Evolutionary conservation across 257 asterid species (phyloP).

Genomic region (Vinca minor): DNA sequence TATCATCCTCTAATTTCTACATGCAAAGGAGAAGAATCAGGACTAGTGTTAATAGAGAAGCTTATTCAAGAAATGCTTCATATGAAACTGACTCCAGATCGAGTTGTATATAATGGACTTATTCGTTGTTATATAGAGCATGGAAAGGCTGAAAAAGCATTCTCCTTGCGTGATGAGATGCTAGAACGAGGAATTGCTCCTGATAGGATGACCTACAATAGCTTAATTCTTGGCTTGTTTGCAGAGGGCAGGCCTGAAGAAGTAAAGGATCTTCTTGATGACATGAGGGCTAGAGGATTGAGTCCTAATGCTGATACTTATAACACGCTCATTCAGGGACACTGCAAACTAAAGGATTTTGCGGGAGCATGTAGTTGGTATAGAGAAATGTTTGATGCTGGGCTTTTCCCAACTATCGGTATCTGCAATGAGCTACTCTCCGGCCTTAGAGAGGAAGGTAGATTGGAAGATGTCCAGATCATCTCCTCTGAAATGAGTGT

Average conservation of each 20-base stretch:
- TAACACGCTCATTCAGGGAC: conserved; percentile 45
- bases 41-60: conserved; percentile 40
- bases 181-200: conserved; percentile 34
- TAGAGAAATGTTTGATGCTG: conserved; percentile 44
- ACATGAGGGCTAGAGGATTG: conserved; percentile 45
- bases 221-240: conserved; percentile 52
- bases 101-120: conserved; percentile 53
- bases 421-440: conserved; percentile 40
- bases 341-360: conserved; percentile 51
- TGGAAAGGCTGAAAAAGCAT: conserved; percentile 41
- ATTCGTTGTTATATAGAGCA: conserved; percentile 43
- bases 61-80: conserved; percentile 47
- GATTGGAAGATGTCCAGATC: conserved; percentile 36
- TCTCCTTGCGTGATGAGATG: conserved; percentile 41
- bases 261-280: conserved; percentile 40
- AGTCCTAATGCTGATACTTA: conserved; percentile 45
- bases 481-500: conserved; percentile 54
- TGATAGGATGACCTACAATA: conserved; percentile 55
- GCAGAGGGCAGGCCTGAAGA: conserved; percentile 37
- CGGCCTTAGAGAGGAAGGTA: conserved; percentile 51
- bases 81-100: conserved; percentile 44
- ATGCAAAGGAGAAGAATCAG: conserved; percentile 31
- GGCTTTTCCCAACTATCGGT: conserved; percentile 36
- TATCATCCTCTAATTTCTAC: conserved; percentile 53
- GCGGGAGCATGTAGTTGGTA: conserved; percentile 56